Evolutionary conservation across 805 yeast genomes (phyloP).

Genomic region (Kodamaea sagamina): DNA sequence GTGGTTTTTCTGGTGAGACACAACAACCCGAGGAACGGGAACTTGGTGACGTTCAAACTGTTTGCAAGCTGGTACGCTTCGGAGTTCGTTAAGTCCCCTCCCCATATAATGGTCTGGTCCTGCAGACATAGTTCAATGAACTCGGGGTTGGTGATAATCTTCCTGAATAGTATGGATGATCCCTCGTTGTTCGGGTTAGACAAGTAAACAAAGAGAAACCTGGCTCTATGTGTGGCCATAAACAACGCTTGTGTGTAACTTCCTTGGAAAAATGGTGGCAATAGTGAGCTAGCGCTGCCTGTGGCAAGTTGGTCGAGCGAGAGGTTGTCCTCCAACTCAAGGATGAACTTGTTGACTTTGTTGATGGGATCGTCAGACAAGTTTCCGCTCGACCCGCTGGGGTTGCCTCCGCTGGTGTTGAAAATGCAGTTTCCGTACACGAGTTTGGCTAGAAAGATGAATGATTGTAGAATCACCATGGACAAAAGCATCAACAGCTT

Average conservation of each 20-base stretch:
- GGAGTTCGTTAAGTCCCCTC: constrained; percentile 76
- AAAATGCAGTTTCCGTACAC: constrained; percentile 18
- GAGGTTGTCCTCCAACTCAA: constrained; percentile 51
- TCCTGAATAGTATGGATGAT: constrained; percentile 51
- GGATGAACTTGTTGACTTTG: constrained; percentile 52
- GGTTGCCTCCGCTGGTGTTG: constrained; percentile 4
- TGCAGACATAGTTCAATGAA: constrained; percentile 43
- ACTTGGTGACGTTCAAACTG: constrained; percentile 65
- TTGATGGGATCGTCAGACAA: constrained; percentile 49
- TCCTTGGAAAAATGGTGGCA: constrained; percentile 61
- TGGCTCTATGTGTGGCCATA: constrained; percentile 65
- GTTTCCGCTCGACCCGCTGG: constrained; percentile 14
- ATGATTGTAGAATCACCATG: constrained; percentile 23
- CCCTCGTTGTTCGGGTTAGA: constrained; percentile 74
- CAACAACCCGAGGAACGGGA: constrained; percentile 81
- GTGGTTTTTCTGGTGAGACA: constrained; percentile 61
- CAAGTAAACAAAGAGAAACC: constrained; percentile 72
- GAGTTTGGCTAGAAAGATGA: constrained; percentile 25
- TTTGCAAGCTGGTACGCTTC: constrained; percentile 85
- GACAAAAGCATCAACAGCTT: constrained; percentile 14
- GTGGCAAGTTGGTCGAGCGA: constrained; percentile 23
- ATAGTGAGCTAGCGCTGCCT: constrained; percentile 9
- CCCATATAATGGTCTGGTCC: constrained; percentile 75
- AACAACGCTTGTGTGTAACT: constrained; percentile 80
- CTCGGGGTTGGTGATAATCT: constrained; percentile 52